A percentile compares a stretch with the other conserved stretches of the same genome.
Conservation (phyloP, 768 basidiomycete species). For the Russula emetica region DNA sequence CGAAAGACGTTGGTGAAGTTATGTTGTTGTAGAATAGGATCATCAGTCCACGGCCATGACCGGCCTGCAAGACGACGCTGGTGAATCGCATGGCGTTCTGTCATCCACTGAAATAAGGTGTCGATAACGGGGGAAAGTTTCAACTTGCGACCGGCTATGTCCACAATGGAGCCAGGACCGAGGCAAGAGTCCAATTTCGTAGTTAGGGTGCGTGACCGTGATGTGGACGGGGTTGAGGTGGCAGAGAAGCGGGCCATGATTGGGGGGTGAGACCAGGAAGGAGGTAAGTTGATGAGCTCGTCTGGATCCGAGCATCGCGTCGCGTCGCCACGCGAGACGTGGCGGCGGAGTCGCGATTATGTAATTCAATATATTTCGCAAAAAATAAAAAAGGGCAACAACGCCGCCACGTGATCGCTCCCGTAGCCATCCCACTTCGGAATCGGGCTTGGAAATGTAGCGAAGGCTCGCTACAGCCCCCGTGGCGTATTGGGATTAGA, state of each 20-base stretch:
- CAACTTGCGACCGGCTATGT: constrained; percentile 30
- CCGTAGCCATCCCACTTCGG: constrained; percentile 16
- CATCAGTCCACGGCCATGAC: constrained; percentile 54
- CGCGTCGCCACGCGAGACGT: constrained; percentile 16
- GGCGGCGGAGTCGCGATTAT: constrained; percentile 19
- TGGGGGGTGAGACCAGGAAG: constrained; percentile 15
- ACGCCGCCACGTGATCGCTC: constrained; percentile 24
- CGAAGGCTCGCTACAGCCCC: constrained; percentile 9
- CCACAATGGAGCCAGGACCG: constrained; percentile 25
- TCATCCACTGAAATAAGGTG: constrained; percentile 34
- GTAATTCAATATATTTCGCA: constrained; percentile 8
- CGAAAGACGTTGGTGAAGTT: constrained; percentile 75
- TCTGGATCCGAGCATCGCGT: constrained; percentile 24
- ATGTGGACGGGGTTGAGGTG: constrained; percentile 24
- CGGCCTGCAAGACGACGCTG: constrained; percentile 32
- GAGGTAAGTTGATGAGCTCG: constrained; percentile 16
- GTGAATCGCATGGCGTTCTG: constrained; percentile 34
- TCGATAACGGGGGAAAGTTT: constrained; percentile 31
- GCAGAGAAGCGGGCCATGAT: constrained; percentile 25
- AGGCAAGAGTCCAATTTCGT: constrained; percentile 11
- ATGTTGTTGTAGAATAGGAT: constrained; percentile 50
- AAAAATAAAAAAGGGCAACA: constrained; percentile 7
- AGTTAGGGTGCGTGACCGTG: constrained; percentile 18
- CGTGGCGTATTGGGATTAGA: neutral
- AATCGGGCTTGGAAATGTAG: constrained; percentile 17